Evolutionary conservation across 495 filamentous ascomycete species (phyloP), one percentile per base, ranked within the genome.

Genomic region (Hyphodiscus hymeniophilus): DNA sequence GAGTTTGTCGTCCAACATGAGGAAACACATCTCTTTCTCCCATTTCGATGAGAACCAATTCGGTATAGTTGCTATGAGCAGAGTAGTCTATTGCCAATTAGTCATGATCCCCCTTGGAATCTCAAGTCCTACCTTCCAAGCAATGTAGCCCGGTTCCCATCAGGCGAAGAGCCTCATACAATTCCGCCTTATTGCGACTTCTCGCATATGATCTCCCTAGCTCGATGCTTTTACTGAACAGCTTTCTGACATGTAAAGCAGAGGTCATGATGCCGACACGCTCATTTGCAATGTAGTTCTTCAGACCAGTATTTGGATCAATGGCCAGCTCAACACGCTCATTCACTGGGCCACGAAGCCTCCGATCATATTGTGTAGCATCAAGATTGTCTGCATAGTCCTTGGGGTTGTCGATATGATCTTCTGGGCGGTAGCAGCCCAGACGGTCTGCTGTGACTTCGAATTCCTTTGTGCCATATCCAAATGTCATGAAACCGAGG

Each of bases 401-500:
- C 24, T 58, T 52, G 1, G 55, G 47, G 34, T 53, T 51, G 40
- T 58, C 50, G 54, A 98, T 96, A 62, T 96, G 90, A 60, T 98
- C 92, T 59, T 98, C 92, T 0, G 92, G 89, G 11, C 92, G 76
- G 60, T 98, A 98, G 48, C 89, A 84, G 7, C 92, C 92, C 7
- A 98, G 74, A 7, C 92, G 73, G 33, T 96, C 90, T 3, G 84
- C 75, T 3, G 92, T 98, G 38, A 98, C 92, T 61, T 98, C 92
- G 60, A 95, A 98, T 61, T 98, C 92, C 13, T 73, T 85, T 0
- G 92, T 97, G n/a, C 89, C 92, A 70, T 94, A 98, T 17, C 92
- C 92, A 65, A 95, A 92, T 42, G 80, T 83, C 68, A 96, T 79
- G 66, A 96, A 95, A 2, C 86, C 86, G 21, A 96, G 75, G 46